phyloP scores from a whole-genome alignment of 305 asterid genomes.

The Solanum chacoense region DNA sequence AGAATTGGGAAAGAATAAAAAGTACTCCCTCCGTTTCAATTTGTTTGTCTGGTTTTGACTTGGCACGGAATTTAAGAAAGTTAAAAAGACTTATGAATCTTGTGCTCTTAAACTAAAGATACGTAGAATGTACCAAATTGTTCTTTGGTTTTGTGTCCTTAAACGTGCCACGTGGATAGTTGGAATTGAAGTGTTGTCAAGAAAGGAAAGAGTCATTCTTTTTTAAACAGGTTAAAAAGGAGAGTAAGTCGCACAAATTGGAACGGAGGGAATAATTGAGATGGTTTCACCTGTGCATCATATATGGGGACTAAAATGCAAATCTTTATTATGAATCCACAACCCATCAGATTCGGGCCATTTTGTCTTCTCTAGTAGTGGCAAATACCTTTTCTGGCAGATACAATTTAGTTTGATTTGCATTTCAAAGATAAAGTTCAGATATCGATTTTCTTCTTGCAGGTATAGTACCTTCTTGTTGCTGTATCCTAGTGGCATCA shows the following conservation, averaged over 20 bases:
- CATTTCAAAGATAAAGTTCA: neutral
- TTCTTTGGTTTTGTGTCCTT: too few species aligned
- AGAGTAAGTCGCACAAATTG: neutral
- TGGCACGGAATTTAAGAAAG: neutral
- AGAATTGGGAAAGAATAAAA: neutral
- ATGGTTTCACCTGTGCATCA: neutral
- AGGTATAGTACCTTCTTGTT: constrained; percentile 85
- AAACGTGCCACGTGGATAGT: too few species aligned
- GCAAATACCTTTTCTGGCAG: neutral
- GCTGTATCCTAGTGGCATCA: constrained; percentile 79
- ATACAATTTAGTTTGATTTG: neutral
- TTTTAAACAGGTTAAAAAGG: too few species aligned
- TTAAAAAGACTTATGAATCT: too few species aligned
- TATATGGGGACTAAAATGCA: neutral
- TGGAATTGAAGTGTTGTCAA: too few species aligned
- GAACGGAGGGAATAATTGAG: neutral
- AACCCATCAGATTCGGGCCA: neutral
- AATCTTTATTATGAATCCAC: neutral
- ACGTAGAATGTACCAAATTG: too few species aligned
- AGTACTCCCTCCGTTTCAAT: neutral
- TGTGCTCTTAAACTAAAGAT: too few species aligned
- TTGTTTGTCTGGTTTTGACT: neutral
- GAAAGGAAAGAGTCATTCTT: too few species aligned
- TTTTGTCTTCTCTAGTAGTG: neutral
- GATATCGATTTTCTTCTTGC: neutral